These are phyloP conservation scores for Heritiera fomes DNA, from an alignment of 345 rosid species.

Conservation along the genomic window DNA sequence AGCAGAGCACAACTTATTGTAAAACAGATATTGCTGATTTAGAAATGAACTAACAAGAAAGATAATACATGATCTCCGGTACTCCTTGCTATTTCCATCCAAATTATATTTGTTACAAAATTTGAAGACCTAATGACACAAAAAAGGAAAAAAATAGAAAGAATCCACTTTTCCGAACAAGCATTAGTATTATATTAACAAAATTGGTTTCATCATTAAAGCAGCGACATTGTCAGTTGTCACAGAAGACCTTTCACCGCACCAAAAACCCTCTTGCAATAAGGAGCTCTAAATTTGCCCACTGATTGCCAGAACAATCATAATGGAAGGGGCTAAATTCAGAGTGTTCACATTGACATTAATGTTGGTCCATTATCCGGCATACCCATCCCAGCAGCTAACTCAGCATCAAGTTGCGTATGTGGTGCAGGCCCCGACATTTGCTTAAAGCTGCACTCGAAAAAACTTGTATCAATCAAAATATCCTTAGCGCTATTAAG, in stretches of 20 bases:
- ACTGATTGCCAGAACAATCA: conserved; percentile 9
- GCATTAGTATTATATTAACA: background rate
- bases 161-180: background rate
- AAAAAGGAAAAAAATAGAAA: background rate
- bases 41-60: background rate
- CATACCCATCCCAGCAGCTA: conserved; percentile 95
- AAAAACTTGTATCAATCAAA: conserved; percentile 12
- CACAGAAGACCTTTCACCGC: background rate
- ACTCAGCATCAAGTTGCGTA: conserved; percentile 88
- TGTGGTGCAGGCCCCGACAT: conserved; percentile 87
- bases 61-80: background rate
- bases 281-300: conserved; percentile 3
- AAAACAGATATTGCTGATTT: background rate
- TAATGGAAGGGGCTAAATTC: background rate
- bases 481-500: background rate
- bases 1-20: background rate
- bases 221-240: background rate
- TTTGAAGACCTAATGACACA: background rate
- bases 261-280: background rate
- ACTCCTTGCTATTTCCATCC: background rate
- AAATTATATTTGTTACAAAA: background rate
- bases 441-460: conserved; percentile 60
- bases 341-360: conserved; percentile 46
- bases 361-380: conserved; percentile 91
- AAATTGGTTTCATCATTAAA: background rate